phyloP scores from a whole-genome alignment of 805 yeast species.

The Tetrapisispora arboricola region DNA sequence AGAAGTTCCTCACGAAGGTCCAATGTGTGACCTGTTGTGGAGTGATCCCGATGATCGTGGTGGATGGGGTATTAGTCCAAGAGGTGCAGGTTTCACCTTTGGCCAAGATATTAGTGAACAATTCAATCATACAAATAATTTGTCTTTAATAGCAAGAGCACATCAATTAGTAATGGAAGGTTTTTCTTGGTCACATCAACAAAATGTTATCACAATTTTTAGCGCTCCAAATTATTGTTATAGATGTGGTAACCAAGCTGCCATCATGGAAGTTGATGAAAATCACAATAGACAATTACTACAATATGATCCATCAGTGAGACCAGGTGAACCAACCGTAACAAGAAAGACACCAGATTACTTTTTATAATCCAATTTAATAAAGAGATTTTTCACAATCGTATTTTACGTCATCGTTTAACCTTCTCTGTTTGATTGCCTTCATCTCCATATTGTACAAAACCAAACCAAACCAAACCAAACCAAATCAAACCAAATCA shows the following conservation, averaged over 20 bases:
- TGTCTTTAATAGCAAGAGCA: conserved; percentile 82
- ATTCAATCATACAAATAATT: conserved; percentile 82
- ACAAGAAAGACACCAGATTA: conserved; percentile 96
- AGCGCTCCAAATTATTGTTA: conserved; percentile 95
- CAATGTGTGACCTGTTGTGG: conserved; percentile 95
- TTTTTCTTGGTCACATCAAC: conserved; percentile 89
- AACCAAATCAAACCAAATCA: too few species aligned
- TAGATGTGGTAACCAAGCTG: conserved; percentile 97
- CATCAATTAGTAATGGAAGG: conserved; percentile 99
- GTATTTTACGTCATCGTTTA: too few species aligned
- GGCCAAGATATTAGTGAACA: conserved; percentile 93
- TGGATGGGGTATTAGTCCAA: conserved; percentile 95
- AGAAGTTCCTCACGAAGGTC: conserved; percentile 96
- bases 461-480: too few species aligned
- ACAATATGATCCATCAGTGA: conserved; percentile 92
- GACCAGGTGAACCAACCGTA: conserved; percentile 97
- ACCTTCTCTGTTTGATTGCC: too few species aligned
- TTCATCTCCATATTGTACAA: too few species aligned
- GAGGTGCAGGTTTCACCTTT: conserved; percentile 98
- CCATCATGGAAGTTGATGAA: conserved; percentile 96
- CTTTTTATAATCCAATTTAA: conserved; percentile 47
- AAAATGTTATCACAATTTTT: conserved; percentile 86
- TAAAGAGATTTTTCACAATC: too few species aligned
- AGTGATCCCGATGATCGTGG: conserved; percentile 96
- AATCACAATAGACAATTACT: conserved; percentile 81